A percentile compares a stretch with the other conserved stretches of the same genome.
Conservation (phyloP, 371 early-diverging fungal genomes). For the Mucor irregularis region DNA sequence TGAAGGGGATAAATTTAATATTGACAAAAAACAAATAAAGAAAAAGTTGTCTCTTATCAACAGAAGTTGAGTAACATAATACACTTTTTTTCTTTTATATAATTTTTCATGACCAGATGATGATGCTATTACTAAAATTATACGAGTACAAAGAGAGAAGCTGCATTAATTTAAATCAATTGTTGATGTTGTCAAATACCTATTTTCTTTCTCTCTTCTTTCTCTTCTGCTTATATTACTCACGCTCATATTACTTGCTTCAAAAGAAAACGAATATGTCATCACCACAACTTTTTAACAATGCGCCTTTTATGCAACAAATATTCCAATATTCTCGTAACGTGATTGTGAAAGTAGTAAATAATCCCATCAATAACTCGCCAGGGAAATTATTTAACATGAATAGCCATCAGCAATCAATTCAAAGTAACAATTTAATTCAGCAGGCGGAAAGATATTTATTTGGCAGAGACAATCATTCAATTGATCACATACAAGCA, state of each 20-base stretch:
- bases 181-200: background rate
- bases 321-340: conserved; percentile 19
- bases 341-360: conserved; percentile 2
- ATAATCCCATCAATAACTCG: background rate
- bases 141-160: background rate
- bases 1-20: no score
- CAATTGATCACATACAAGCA: conserved; percentile 44
- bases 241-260: background rate
- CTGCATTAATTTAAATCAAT: no score
- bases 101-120: no score
- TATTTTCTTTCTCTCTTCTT: background rate
- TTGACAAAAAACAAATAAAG: no score
- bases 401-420: background rate
- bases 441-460: conserved; percentile 50
- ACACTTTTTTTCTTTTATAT: background rate
- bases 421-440: conserved; percentile 16
- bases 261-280: background rate
- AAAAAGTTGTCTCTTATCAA: no score
- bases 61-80: background rate
- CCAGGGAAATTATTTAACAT: background rate
- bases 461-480: conserved; percentile 56
- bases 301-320: conserved; percentile 17
- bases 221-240: no score
- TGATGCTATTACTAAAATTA: no score
- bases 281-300: background rate